These are phyloP conservation scores for Dinochytrium kinnereticum DNA, from an alignment of 371 early-diverging fungal genomes.

Conservation along the genomic window DNA sequence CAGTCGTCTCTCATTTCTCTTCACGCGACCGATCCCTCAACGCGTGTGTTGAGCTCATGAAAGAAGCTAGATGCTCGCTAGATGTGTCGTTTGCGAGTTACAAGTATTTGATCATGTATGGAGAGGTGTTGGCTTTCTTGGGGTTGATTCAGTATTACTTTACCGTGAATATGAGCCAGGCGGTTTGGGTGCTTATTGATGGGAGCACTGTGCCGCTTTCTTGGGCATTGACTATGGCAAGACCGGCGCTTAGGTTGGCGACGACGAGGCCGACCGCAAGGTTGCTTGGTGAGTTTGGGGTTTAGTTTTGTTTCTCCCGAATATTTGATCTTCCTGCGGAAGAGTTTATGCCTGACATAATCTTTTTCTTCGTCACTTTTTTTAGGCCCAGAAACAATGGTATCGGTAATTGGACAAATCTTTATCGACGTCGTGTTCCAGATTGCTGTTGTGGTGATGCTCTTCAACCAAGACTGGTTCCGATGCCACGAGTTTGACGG, in stretches of 20 bases:
- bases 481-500: constrained; percentile 76
- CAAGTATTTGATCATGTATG: constrained; percentile 81
- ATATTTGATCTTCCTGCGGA: neutral
- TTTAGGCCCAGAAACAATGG: constrained; percentile 61
- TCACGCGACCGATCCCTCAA: constrained; percentile 67
- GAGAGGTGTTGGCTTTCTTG: constrained; percentile 73
- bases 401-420: constrained; percentile 69
- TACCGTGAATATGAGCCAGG: constrained; percentile 64
- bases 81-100: constrained; percentile 77
- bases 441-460: constrained; percentile 55
- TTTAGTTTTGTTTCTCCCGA: neutral
- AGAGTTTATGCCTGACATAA: too few relatives aligned
- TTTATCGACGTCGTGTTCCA: constrained; percentile 71
- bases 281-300: constrained; percentile 57
- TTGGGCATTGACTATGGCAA: constrained; percentile 71
- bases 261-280: constrained; percentile 73
- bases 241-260: constrained; percentile 60
- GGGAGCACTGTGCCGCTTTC: constrained; percentile 67
- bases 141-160: constrained; percentile 77
- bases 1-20: constrained; percentile 85
- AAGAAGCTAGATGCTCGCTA: constrained; percentile 76
- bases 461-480: constrained; percentile 67
- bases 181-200: constrained; percentile 79
- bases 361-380: too few relatives aligned
- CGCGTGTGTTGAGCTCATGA: constrained; percentile 74